Conservation (phyloP, 345 rosid species). For the Bruguiera sexangula region DNA sequence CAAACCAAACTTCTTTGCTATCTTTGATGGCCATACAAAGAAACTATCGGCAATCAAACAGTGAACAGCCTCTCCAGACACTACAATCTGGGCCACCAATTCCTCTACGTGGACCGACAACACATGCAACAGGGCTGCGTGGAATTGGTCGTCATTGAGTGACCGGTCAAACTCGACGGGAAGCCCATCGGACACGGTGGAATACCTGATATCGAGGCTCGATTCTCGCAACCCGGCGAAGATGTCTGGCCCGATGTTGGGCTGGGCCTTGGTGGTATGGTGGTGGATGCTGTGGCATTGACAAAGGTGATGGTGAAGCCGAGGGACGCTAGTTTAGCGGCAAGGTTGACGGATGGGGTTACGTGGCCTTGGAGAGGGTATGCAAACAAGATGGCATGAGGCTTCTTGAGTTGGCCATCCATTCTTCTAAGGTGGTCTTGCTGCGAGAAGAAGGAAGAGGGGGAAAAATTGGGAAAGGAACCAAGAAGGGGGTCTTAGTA, state of each 20-base stretch:
- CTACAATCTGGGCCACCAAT: constrained; percentile 38
- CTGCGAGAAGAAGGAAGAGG: too few relatives aligned
- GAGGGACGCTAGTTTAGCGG: constrained; percentile 65
- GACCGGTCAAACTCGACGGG: constrained; percentile 68
- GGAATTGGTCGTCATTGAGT: constrained; percentile 66
- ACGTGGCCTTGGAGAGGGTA: constrained; percentile 85
- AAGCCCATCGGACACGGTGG: constrained; percentile 69
- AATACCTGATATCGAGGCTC: constrained; percentile 64
- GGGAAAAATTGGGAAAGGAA: too few relatives aligned
- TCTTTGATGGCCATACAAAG: constrained; percentile 64
- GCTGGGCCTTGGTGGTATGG: constrained; percentile 36
- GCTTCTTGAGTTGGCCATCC: constrained; percentile 14
- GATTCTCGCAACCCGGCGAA: constrained; percentile 48
- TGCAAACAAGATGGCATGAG: constrained; percentile 56
- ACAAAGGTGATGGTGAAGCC: constrained; percentile 76
- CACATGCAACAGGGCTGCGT: constrained; percentile 45
- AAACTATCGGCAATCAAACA: constrained; percentile 74
- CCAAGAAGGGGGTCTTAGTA: too few relatives aligned
- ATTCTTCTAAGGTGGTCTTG: too few relatives aligned
- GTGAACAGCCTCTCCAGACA: constrained; percentile 33
- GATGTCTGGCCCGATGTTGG: constrained; percentile 35
- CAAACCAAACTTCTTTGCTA: constrained; percentile 57
- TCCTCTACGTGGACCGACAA: constrained; percentile 66
- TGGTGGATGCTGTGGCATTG: constrained; percentile 63
- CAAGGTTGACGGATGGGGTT: constrained; percentile 59